Base-by-base conservation (phyloP, 176 grass and related monocot genomes). In the Rhynchospora tenuis region DNA sequence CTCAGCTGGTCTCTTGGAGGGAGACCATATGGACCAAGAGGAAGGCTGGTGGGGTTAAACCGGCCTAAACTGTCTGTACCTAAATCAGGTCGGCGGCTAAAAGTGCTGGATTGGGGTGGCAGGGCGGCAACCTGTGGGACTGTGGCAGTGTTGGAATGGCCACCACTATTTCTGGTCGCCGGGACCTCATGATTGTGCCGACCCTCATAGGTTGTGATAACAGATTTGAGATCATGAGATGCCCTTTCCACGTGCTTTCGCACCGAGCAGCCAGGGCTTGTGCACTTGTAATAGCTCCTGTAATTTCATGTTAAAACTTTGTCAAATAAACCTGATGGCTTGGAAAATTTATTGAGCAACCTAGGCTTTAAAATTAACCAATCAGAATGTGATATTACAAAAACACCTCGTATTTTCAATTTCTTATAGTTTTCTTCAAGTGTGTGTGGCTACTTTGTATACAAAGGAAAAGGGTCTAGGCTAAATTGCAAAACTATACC, bases 231-330 rank as follows among this genome's bases (percentile, higher is more conserved):
- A 90, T 99, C 97, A 85, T 99, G 91, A 0, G 97, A 99, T 7
- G 97, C 97, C 81, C 97, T 93, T 64, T 99, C 97, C 8, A 99
- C 93, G 0, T 99, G 97, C 83, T 99, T 99, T 83, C 97, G 89
- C 31, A 99, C 97, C 2, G 89, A 89, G 85, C 97, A 99, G 9
- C 93, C 88, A 4, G 83, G 83, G 63, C 92, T 90, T 0, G 97
- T 99, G 59, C 97, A 99, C 88, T 99, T 99, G 88, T 99, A 99
- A 81, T 99, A 99, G 78, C 97, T 99, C 86, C 97, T 99, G 93
- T 59, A 92, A 27, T 69, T 9, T 81, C 52, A 88, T 47, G 44
- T 67, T 66, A 70, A 78, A 9, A 67, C 79, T 54, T 28, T 64
- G 42, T 77, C 55, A 77, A 45, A 71, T 45, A 33, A 38, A 77